phyloP scores from a whole-genome alignment of 2,329 filamentous ascomycete species.

The Exophiala phaeomuriformis region DNA sequence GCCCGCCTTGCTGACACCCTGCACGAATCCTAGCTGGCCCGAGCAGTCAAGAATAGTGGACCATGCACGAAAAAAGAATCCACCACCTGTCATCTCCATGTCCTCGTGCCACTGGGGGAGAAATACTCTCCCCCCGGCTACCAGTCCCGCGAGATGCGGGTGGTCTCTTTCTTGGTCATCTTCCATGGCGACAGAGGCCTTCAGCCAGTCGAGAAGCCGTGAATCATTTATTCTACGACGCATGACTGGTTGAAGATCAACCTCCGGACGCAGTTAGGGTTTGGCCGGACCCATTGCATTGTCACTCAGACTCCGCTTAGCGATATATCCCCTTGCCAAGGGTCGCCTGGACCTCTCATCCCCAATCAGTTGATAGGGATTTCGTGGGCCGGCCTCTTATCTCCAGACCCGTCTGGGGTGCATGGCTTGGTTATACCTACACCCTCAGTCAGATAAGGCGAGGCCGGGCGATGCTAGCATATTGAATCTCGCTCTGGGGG shows the following conservation, averaged over 20 bases:
- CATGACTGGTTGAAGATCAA: no score
- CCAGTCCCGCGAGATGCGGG: background rate
- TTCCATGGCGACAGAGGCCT: no score
- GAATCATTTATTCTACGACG: no score
- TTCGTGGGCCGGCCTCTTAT: background rate
- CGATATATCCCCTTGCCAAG: background rate
- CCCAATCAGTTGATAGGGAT: background rate
- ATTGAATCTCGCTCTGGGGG: background rate
- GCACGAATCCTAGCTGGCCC: background rate
- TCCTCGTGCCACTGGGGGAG: background rate
- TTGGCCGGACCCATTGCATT: background rate
- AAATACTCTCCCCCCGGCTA: background rate
- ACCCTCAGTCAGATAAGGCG: background rate
- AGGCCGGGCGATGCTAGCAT: background rate
- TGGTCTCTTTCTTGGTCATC: no score
- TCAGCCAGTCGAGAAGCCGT: no score
- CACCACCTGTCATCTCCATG: background rate
- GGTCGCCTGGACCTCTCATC: constrained; percentile 1
- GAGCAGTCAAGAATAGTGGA: background rate
- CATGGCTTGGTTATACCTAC: background rate
- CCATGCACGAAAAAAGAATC: background rate
- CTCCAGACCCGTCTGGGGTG: background rate
- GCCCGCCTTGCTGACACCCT: background rate
- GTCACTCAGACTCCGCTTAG: background rate
- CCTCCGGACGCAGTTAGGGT: no score